Percentiles rank a stretch among this genome's conserved stretches.
Evolutionary conservation across 257 asterid genomes (phyloP).

Genomic region (Solanum pennellii): DNA sequence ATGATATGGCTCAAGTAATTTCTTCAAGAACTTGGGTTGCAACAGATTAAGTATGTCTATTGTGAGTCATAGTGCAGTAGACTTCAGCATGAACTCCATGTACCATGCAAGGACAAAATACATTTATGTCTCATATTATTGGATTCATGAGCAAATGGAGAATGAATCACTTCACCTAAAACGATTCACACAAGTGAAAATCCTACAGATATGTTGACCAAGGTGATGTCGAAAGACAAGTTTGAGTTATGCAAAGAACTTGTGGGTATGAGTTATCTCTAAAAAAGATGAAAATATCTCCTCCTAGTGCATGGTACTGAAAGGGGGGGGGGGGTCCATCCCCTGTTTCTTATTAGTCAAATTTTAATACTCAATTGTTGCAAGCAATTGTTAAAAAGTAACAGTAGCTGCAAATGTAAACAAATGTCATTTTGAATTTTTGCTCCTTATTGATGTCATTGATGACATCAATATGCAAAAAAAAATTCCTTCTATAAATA

Average conservation of each 20-base stretch:
- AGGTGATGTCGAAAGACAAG: background rate
- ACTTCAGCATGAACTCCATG: background rate
- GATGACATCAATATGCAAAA: background rate
- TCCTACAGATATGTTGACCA: background rate
- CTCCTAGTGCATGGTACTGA: background rate
- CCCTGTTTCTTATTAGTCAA: background rate
- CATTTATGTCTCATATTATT: background rate
- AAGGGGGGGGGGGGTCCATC: background rate
- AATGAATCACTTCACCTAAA: too few relatives aligned
- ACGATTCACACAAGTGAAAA: background rate
- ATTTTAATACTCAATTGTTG: too few relatives aligned
- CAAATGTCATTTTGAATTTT: background rate
- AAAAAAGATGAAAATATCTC: background rate
- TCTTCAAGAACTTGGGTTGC: background rate
- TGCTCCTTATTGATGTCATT: background rate
- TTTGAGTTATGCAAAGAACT: too few relatives aligned
- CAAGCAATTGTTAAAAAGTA: too few relatives aligned
- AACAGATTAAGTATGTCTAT: background rate
- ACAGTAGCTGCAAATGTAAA: too few relatives aligned
- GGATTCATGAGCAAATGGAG: too few relatives aligned
- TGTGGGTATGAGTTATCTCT: background rate
- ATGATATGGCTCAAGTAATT: background rate
- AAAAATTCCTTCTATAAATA: too few relatives aligned
- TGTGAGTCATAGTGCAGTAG: background rate
- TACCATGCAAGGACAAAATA: background rate